A percentile compares a stretch with the other conserved stretches of the same genome.
Conservation (phyloP, 179 eudicot genomes). For the Spinacia oleracea region DNA sequence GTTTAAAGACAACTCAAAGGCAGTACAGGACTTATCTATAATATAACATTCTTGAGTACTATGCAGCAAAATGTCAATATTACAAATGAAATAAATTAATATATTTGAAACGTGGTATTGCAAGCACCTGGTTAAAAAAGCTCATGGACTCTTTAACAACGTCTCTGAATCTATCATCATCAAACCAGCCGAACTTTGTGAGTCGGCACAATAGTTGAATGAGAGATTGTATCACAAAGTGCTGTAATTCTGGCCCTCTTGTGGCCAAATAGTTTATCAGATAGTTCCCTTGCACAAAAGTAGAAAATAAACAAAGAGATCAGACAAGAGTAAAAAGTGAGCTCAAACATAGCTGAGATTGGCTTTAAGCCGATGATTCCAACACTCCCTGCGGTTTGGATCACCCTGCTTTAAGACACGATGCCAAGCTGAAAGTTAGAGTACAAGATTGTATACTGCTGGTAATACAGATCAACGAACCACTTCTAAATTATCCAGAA, state of each 20-base stretch:
- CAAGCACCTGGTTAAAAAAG: slow-evolving; percentile 85
- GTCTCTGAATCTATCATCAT: slow-evolving; percentile 89
- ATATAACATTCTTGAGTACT: background rate
- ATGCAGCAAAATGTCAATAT: background rate
- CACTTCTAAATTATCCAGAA: background rate
- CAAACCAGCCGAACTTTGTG: slow-evolving; percentile 96
- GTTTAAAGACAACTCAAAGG: background rate
- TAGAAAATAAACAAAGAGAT: background rate
- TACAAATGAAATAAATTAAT: background rate
- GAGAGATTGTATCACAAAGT: slow-evolving; percentile 86
- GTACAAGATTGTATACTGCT: background rate
- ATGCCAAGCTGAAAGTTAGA: background rate
- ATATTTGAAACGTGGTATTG: background rate
- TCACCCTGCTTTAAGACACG: background rate
- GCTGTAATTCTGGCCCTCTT: slow-evolving; percentile 91
- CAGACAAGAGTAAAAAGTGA: slow-evolving; percentile 6
- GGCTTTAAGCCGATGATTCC: background rate
- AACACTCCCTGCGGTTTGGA: background rate
- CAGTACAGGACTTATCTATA: background rate
- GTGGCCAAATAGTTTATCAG: slow-evolving; percentile 85
- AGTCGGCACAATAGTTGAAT: slow-evolving; percentile 85
- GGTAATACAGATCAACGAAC: slow-evolving; percentile 3
- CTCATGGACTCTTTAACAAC: slow-evolving; percentile 76
- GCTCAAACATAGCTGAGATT: background rate
- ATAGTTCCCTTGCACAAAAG: slow-evolving; percentile 63